Percentiles rank a stretch among this genome's conserved stretches.
Evolutionary conservation across 1,284 basidiomycete genomes (phyloP).

Genomic region (Chondrostereum purpureum): DNA sequence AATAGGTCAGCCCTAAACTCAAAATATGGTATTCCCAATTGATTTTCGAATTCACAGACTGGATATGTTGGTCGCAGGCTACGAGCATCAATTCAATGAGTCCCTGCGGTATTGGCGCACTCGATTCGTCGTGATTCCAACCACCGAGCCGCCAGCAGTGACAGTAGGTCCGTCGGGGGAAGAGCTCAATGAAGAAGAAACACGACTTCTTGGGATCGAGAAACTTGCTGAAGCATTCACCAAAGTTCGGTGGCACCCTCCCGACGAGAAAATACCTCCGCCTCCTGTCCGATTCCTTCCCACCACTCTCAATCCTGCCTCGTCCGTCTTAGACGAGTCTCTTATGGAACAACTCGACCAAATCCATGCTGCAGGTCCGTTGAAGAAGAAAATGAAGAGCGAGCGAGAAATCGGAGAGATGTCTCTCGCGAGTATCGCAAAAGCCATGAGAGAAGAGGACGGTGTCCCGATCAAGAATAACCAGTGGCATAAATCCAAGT

Average conservation of each 20-base stretch:
- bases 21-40: constrained; percentile 11
- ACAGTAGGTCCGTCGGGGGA: constrained; percentile 59
- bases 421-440: constrained; percentile 56
- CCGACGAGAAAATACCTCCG: constrained; percentile 46
- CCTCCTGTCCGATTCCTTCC: constrained; percentile 66
- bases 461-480: constrained; percentile 73
- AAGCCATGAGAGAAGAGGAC: constrained; percentile 75
- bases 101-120: constrained; percentile 91
- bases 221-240: constrained; percentile 87
- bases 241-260: constrained; percentile 68
- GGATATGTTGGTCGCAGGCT: constrained; percentile 82
- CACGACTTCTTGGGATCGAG: constrained; percentile 83
- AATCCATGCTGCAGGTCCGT: constrained; percentile 66
- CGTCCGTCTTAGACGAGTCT: constrained; percentile 71
- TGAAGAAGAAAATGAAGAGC: constrained; percentile 72
- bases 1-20: constrained; percentile 59
- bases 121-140: constrained; percentile 90
- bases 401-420: constrained; percentile 65
- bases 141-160: constrained; percentile 56
- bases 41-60: constrained; percentile 46
- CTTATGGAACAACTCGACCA: constrained; percentile 76
- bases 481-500: constrained; percentile 65
- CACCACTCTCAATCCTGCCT: constrained; percentile 76
- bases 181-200: constrained; percentile 79
- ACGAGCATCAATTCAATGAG: constrained; percentile 76